Conservation (phyloP, 2,329 filamentous ascomycete species). For the Bipolaris oryzae region DNA sequence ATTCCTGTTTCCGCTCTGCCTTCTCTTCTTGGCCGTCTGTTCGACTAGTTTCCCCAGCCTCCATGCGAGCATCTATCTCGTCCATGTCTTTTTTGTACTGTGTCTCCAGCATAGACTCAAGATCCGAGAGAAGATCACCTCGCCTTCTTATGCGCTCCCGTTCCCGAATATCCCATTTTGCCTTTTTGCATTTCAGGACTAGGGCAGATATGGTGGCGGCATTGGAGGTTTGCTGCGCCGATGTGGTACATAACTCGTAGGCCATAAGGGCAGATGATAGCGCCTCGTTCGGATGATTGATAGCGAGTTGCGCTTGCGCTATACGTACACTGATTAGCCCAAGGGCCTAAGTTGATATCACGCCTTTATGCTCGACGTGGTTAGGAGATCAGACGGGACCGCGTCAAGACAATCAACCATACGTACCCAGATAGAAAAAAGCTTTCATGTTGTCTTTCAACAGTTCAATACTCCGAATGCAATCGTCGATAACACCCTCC, state of each 20-base stretch:
- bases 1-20: slow-evolving; percentile 51
- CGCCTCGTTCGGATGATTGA: slow-evolving; percentile 75
- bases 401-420: slow-evolving; percentile 8
- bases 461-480: slow-evolving; percentile 73
- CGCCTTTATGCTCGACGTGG: not conserved
- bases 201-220: slow-evolving; percentile 73
- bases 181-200: slow-evolving; percentile 82
- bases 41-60: slow-evolving; percentile 47
- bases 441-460: slow-evolving; percentile 76
- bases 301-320: slow-evolving; percentile 79
- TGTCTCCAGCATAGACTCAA: slow-evolving; percentile 54
- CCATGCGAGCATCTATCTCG: slow-evolving; percentile 48
- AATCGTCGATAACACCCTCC: slow-evolving; percentile 78
- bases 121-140: slow-evolving; percentile 64
- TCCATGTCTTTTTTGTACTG: slow-evolving; percentile 43
- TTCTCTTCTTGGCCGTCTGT: slow-evolving; percentile 57
- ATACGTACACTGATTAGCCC: slow-evolving; percentile 21
- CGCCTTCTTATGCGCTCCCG: slow-evolving; percentile 62
- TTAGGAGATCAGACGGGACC: not conserved
- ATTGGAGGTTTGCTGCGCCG: slow-evolving; percentile 65
- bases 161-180: slow-evolving; percentile 81
- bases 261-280: slow-evolving; percentile 72
- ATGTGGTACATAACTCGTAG: slow-evolving; percentile 69
- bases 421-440: slow-evolving; percentile 70
- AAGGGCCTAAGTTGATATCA: not conserved